A percentile compares a stretch with the other conserved stretches of the same genome.
Conservation (phyloP, 2,329 filamentous ascomycete species). For the Fusarium sp. region DNA sequence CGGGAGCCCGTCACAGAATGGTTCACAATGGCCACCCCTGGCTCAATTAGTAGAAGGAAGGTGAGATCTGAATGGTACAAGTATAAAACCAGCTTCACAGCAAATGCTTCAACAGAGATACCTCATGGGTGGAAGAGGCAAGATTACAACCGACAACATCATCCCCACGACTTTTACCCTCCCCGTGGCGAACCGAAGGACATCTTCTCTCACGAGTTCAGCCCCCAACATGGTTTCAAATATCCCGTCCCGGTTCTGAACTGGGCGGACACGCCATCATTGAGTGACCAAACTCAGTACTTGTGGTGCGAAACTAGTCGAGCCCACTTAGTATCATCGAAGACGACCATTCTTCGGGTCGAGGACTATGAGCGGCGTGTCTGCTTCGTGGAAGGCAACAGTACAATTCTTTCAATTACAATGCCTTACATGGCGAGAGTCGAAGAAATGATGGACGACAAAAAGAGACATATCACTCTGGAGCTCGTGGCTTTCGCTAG, state of each 20-base stretch:
- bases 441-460: neutral
- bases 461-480: neutral
- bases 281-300: constrained; percentile 20
- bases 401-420: constrained; percentile 6
- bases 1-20: constrained; percentile 13
- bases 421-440: neutral
- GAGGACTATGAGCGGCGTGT: constrained; percentile 9
- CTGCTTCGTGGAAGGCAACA: neutral
- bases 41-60: neutral
- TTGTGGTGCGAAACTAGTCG: constrained; percentile 12
- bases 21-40: neutral
- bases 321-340: neutral
- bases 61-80: constrained; percentile 12
- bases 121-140: neutral
- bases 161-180: neutral
- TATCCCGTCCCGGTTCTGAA: constrained; percentile 9
- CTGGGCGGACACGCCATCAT: constrained; percentile 2
- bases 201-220: neutral
- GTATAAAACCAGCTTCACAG: neutral
- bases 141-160: neutral
- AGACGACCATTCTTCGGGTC: neutral
- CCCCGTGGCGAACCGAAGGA: neutral
- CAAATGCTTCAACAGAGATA: neutral
- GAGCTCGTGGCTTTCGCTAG: constrained; percentile 16
- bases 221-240: neutral